These are phyloP conservation scores for Fusarium nurragi DNA, from an alignment of 2,329 filamentous ascomycete genomes.

Conservation along the genomic window DNA sequence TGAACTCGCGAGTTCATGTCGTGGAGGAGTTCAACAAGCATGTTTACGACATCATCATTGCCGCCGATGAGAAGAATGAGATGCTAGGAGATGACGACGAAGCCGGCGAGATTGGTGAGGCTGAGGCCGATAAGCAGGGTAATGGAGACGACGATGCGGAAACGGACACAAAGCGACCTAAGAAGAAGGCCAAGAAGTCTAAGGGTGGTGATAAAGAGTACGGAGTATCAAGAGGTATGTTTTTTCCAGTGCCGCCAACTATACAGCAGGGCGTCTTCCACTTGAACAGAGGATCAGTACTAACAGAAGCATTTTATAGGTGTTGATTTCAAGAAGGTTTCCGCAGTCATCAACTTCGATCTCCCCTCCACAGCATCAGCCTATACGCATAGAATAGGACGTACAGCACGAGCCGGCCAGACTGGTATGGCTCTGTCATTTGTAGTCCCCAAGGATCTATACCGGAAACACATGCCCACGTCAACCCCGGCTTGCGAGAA, in stretches of 20 bases:
- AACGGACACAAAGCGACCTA: constrained; percentile 45
- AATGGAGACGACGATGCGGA: constrained; percentile 41
- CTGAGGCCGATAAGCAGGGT: constrained; percentile 36
- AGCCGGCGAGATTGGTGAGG: constrained; percentile 51
- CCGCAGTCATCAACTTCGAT: constrained; percentile 96
- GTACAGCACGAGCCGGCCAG: constrained; percentile 90
- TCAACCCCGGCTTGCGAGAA: constrained; percentile 77
- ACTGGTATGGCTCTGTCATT: constrained; percentile 97
- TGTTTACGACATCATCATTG: constrained; percentile 97
- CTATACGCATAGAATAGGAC: constrained; percentile 96
- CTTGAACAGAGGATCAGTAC: not conserved
- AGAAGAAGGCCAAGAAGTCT: constrained; percentile 58
- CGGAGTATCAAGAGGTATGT: constrained; percentile 82
- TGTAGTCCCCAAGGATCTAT: constrained; percentile 82
- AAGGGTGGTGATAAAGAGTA: constrained; percentile 84
- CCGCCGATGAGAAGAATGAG: constrained; percentile 91
- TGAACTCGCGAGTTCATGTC: constrained; percentile 92
- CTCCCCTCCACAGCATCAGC: constrained; percentile 87
- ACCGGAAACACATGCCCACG: constrained; percentile 90
- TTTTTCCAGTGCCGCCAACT: not conserved
- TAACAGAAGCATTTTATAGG: constrained; percentile 41
- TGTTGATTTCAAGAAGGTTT: constrained; percentile 96
- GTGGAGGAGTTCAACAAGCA: constrained; percentile 98
- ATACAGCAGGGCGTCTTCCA: not conserved
- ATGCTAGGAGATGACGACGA: constrained; percentile 75